phyloP scores from a whole-genome alignment of 805 yeast species.

The Metschnikowia chrysomelidarum region DNA sequence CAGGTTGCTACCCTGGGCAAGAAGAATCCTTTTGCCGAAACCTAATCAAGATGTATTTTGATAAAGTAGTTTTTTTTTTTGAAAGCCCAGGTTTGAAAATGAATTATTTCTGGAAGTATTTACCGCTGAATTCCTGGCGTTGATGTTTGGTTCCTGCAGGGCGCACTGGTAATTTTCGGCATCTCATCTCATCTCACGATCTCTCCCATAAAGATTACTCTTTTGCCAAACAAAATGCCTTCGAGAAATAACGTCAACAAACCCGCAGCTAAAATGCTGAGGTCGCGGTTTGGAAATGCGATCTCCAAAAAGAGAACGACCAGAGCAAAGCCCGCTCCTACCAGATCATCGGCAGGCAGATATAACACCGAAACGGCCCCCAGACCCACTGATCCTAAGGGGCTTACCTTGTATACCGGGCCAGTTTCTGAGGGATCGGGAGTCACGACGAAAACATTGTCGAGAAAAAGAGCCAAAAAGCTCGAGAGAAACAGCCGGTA shows the following conservation, averaged over 20 bases:
- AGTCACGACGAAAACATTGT: slow-evolving; percentile 59
- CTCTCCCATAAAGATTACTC: no score
- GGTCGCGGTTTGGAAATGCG: slow-evolving; percentile 49
- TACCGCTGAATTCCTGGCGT: no score
- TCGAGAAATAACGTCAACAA: slow-evolving; percentile 79
- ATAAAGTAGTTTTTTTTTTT: no score
- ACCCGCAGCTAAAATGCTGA: slow-evolving; percentile 60
- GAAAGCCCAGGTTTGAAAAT: no score
- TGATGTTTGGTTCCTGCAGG: no score
- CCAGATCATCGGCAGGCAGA: slow-evolving; percentile 44
- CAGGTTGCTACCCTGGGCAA: no score
- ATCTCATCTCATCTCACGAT: no score
- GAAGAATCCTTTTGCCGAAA: no score
- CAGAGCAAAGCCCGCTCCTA: slow-evolving; percentile 41
- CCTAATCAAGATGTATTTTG: no score
- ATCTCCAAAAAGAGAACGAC: slow-evolving; percentile 56
- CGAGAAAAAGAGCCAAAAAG: slow-evolving; percentile 77
- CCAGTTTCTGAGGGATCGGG: slow-evolving; percentile 22
- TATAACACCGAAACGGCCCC: slow-evolving; percentile 35
- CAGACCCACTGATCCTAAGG: slow-evolving; percentile 34
- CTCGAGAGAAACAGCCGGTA: slow-evolving; percentile 77
- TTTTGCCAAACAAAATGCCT: slow-evolving; percentile 71
- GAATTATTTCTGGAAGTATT: no score
- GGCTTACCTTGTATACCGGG: slow-evolving; percentile 46
- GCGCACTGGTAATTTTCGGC: no score